phyloP scores from a whole-genome alignment of 805 yeast genomes.

The Ogataea dorogensis region DNA sequence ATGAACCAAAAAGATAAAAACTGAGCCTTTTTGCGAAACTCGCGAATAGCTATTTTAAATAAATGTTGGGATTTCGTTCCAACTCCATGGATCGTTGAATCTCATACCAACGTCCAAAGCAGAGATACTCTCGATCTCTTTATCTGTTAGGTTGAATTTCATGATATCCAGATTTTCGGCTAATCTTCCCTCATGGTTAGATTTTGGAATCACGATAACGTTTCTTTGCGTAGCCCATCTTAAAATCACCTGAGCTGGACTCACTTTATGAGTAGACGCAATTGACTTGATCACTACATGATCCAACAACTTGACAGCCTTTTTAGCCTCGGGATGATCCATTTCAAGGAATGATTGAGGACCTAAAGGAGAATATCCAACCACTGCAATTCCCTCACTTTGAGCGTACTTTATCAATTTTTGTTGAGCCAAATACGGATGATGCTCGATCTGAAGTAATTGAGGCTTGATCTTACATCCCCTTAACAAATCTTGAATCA shows the following conservation, averaged over 20 bases:
- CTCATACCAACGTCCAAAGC: conserved; percentile 66
- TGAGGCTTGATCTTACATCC: conserved; percentile 71
- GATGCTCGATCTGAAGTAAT: conserved; percentile 86
- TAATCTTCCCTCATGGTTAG: conserved; percentile 65
- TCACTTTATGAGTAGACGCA: conserved; percentile 53
- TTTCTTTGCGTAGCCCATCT: conserved; percentile 86
- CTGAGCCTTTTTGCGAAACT: no score
- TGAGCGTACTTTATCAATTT: conserved; percentile 60
- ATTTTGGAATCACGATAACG: conserved; percentile 78
- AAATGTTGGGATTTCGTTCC: conserved; percentile 37
- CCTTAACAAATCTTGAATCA: conserved; percentile 68
- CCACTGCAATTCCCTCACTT: conserved; percentile 57
- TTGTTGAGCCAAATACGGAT: conserved; percentile 82
- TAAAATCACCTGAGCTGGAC: conserved; percentile 67
- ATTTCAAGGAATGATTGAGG: conserved; percentile 78
- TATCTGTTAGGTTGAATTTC: conserved; percentile 49
- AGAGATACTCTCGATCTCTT: conserved; percentile 54
- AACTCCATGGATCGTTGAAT: conserved; percentile 74
- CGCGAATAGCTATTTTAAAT: conserved; percentile 20
- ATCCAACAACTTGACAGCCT: conserved; percentile 54
- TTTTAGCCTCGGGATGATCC: conserved; percentile 49
- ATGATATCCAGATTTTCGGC: conserved; percentile 56
- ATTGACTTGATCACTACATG: conserved; percentile 52
- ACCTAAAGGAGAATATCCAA: conserved; percentile 83
- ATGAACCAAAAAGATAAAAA: no score